Conservation (phyloP, 371 early-diverging fungal species). For the Rhizomucor pusillus region DNA sequence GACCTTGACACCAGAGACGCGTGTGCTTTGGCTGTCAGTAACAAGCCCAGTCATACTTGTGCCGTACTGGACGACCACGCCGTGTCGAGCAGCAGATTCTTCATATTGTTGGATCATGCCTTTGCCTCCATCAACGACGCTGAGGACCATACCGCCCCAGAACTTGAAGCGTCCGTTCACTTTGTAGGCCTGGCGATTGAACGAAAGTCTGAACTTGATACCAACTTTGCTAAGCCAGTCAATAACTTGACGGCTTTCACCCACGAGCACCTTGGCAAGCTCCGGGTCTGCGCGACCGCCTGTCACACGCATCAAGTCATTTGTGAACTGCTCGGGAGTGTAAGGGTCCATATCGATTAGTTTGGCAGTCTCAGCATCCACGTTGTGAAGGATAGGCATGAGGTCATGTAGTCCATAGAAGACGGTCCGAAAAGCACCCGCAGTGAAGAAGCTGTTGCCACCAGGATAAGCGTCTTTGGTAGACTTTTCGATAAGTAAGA, state of each 20-base stretch:
- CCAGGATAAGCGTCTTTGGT: conserved; percentile 11
- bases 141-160: conserved; percentile 21
- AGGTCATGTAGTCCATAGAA: conserved; percentile 17
- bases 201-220: conserved; percentile 13
- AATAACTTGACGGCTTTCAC: conserved; percentile 9
- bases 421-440: conserved; percentile 20
- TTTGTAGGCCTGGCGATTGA: conserved; percentile 22
- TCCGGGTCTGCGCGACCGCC: conserved; percentile 14
- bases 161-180: conserved; percentile 19
- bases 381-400: conserved; percentile 12
- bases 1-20: conserved; percentile 9
- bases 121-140: conserved; percentile 13
- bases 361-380: conserved; percentile 11
- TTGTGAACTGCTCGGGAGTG: conserved; percentile 10
- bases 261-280: conserved; percentile 10
- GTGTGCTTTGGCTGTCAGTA: background rate
- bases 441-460: conserved; percentile 19
- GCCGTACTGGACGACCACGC: conserved; percentile 11
- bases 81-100: conserved; percentile 7
- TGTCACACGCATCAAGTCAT: conserved; percentile 18
- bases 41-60: conserved; percentile 5
- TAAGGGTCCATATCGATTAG: conserved; percentile 21
- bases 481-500: conserved; percentile 19
- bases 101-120: conserved; percentile 13
- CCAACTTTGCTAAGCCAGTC: conserved; percentile 14